Conservation (phyloP, 1,284 basidiomycete genomes). For the Ceratorhiza oryzae-sativae region DNA sequence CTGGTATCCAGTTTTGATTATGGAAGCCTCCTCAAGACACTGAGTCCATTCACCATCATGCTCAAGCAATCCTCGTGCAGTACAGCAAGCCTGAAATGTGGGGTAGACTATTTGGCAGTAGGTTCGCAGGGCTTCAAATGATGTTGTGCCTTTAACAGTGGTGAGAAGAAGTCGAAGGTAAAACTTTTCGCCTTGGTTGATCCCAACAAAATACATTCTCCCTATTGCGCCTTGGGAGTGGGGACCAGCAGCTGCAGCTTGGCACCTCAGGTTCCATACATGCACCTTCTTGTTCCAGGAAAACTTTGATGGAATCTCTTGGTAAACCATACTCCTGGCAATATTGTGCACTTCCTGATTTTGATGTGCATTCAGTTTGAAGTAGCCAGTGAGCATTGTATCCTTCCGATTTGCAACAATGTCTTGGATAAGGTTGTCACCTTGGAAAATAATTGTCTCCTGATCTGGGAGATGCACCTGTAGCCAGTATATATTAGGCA, state of each 20-base stretch:
- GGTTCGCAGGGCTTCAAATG: slow-evolving; percentile 51
- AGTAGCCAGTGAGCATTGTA: slow-evolving; percentile 54
- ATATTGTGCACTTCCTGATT: slow-evolving; percentile 44
- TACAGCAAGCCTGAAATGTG: slow-evolving; percentile 53
- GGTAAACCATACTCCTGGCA: slow-evolving; percentile 51
- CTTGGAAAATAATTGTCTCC: slow-evolving; percentile 52
- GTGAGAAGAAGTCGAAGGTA: slow-evolving; percentile 54
- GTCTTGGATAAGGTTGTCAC: slow-evolving; percentile 48
- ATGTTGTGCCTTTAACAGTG: slow-evolving; percentile 51
- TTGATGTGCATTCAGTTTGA: slow-evolving; percentile 52
- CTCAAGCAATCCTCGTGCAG: slow-evolving; percentile 55
- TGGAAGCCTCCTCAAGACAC: slow-evolving; percentile 55
- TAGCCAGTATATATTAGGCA: slow-evolving; percentile 53
- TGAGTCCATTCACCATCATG: slow-evolving; percentile 57
- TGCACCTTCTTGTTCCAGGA: slow-evolving; percentile 42
- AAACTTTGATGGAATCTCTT: slow-evolving; percentile 54
- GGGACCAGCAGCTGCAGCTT: neutral
- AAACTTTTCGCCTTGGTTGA: slow-evolving; percentile 51
- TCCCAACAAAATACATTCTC: slow-evolving; percentile 52
- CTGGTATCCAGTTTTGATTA: slow-evolving; percentile 53
- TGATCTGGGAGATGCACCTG: slow-evolving; percentile 49
- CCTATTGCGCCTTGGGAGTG: slow-evolving; percentile 49
- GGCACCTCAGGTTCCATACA: slow-evolving; percentile 48
- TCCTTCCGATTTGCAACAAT: slow-evolving; percentile 45
- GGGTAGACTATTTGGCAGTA: slow-evolving; percentile 43